Percentiles rank a stretch among this genome's conserved stretches.
Evolutionary conservation across 805 yeast genomes (phyloP).

Genomic region (Candida sithepensis): DNA sequence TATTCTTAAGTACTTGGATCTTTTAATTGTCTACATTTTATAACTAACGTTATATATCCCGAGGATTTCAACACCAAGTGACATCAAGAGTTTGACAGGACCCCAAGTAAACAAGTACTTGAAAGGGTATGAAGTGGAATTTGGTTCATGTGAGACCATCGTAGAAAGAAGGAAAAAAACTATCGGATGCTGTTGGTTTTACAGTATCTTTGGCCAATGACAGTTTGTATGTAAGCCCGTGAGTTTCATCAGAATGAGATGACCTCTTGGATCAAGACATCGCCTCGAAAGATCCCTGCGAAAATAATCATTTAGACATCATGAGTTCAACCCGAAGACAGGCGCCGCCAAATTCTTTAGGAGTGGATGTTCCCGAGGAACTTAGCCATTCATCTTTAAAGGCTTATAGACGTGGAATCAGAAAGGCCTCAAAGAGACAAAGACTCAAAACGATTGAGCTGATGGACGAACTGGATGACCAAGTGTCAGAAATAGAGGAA

Average conservation of each 20-base stretch:
- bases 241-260: no score
- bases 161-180: background rate
- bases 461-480: background rate
- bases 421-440: background rate
- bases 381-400: background rate
- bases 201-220: background rate
- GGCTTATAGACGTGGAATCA: background rate
- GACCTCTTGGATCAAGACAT: no score
- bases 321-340: background rate
- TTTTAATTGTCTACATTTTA: no score
- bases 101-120: background rate
- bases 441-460: background rate
- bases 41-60: no score
- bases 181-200: background rate
- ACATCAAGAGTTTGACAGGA: background rate
- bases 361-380: background rate
- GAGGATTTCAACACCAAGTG: background rate
- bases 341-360: background rate
- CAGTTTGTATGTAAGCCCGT: no score
- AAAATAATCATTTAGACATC: background rate
- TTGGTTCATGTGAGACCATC: background rate
- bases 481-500: background rate
- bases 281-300: no score
- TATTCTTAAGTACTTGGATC: no score
- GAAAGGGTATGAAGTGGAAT: background rate